Conservation (phyloP, 306 rosid species). For the Phaseolus lunatus region DNA sequence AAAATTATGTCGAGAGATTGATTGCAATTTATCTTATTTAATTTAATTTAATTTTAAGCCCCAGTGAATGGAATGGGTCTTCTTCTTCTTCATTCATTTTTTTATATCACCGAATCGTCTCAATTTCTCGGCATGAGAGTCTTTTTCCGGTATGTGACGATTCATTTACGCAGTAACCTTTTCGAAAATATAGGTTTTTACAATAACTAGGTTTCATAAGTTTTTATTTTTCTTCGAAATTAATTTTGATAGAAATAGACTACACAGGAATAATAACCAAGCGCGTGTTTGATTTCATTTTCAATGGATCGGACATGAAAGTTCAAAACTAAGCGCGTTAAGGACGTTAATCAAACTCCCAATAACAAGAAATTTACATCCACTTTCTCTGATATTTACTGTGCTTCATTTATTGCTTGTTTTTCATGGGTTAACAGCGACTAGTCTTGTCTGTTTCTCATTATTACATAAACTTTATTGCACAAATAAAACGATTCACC, state of each 20-base stretch:
- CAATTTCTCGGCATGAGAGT: not conserved
- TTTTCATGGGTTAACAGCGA: not conserved
- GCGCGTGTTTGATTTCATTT: not conserved
- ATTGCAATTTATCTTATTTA: not conserved
- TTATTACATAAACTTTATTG: not conserved
- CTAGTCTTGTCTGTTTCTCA: not conserved
- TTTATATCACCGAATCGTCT: not conserved
- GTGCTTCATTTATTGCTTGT: not conserved
- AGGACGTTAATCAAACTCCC: not conserved
- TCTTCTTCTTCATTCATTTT: not conserved
- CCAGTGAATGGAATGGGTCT: not conserved
- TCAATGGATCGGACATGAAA: not conserved
- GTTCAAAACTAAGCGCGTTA: not conserved
- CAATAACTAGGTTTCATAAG: not conserved
- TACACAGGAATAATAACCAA: not conserved
- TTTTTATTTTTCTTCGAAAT: not conserved
- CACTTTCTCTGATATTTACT: not conserved
- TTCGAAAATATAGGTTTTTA: not conserved
- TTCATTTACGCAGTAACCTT: not conserved
- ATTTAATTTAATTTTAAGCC: not conserved
- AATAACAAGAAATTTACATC: not conserved
- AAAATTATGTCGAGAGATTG: not conserved
- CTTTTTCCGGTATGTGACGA: not conserved
- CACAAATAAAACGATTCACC: not conserved
- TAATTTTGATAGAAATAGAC: not conserved